Conservation (phyloP, 2,329 filamentous ascomycete species). For the Venturia aucupariae region DNA sequence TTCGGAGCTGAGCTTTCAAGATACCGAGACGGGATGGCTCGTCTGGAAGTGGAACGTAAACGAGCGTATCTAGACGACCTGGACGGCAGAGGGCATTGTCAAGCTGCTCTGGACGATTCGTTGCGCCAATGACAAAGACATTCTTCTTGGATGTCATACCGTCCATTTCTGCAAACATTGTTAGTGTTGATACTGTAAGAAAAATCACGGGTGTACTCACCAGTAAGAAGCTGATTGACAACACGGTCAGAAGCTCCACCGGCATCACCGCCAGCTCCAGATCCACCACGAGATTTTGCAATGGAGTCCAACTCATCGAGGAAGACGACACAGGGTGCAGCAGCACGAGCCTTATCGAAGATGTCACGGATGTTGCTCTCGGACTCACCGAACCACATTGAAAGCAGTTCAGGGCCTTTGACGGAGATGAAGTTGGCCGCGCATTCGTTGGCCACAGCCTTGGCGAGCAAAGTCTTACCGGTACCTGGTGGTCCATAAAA, state of each 20-base stretch:
- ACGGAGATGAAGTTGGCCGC: conserved; percentile 99
- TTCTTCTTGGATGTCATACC: conserved; percentile 99
- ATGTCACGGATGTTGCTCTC: conserved; percentile 99
- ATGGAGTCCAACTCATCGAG: conserved; percentile 98
- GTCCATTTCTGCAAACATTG: conserved; percentile 72
- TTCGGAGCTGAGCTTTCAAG: conserved; percentile 91
- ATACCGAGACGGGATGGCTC: conserved; percentile 83
- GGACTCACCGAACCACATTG: conserved; percentile 99
- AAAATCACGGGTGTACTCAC: conserved; percentile 56
- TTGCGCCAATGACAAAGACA: conserved; percentile 98
- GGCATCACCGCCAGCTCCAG: conserved; percentile 72
- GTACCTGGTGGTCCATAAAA: conserved; percentile 99
- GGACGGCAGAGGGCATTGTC: conserved; percentile 97
- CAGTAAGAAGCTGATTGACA: conserved; percentile 97
- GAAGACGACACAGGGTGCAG: conserved; percentile 97
- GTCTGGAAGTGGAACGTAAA: conserved; percentile 95
- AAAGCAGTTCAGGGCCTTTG: conserved; percentile 95
- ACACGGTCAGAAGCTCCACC: conserved; percentile 98
- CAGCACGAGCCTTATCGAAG: conserved; percentile 98
- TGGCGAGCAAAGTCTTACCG: conserved; percentile 99
- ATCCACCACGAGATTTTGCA: conserved; percentile 97
- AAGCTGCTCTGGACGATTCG: conserved; percentile 96
- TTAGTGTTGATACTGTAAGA: conserved; percentile 31
- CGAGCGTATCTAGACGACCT: conserved; percentile 94
- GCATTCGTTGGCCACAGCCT: conserved; percentile 98